These are phyloP conservation scores for Quercus suber DNA, from an alignment of 306 rosid genomes.

Conservation along the genomic window DNA sequence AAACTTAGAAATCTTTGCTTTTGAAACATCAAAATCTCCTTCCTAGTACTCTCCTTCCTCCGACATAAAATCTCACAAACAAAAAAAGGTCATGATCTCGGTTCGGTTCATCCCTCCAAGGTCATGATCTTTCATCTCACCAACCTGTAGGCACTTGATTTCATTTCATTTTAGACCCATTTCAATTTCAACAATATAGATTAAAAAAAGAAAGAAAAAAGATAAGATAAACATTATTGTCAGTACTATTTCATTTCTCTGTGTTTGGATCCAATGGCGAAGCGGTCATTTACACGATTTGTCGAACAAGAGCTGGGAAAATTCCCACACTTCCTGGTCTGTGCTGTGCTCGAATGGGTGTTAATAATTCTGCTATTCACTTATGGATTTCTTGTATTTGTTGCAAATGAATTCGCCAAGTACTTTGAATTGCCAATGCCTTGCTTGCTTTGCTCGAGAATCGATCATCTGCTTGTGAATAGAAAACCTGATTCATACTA, in stretches of 20 bases:
- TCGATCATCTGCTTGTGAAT: conserved; percentile 59
- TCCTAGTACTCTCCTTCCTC: conserved; percentile 17
- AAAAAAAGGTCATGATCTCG: conserved; percentile 54
- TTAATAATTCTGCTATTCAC: conserved; percentile 63
- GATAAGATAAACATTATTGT: no score
- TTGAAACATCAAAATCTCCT: conserved; percentile 18
- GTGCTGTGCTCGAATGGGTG: conserved; percentile 74
- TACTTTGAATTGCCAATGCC: conserved; percentile 67
- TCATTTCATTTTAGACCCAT: background rate
- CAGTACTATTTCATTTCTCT: background rate
- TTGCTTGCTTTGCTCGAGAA: conserved; percentile 74
- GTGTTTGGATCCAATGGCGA: conserved; percentile 34
- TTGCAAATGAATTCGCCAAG: conserved; percentile 70
- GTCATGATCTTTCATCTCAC: conserved; percentile 65
- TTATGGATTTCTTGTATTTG: conserved; percentile 67
- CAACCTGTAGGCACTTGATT: conserved; percentile 18
- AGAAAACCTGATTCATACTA: conserved; percentile 55
- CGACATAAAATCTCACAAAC: background rate
- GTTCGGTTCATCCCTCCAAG: conserved; percentile 31
- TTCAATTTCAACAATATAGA: conserved; percentile 8
- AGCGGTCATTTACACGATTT: conserved; percentile 46
- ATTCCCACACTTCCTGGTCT: conserved; percentile 64
- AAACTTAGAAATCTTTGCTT: conserved; percentile 22
- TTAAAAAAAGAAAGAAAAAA: background rate
- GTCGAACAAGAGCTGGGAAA: conserved; percentile 59